Evolutionary conservation across 73 alveolate genomes (phyloP), one percentile per base, ranked within the genome.

Genomic region (Tetrahymena thermophila): DNA sequence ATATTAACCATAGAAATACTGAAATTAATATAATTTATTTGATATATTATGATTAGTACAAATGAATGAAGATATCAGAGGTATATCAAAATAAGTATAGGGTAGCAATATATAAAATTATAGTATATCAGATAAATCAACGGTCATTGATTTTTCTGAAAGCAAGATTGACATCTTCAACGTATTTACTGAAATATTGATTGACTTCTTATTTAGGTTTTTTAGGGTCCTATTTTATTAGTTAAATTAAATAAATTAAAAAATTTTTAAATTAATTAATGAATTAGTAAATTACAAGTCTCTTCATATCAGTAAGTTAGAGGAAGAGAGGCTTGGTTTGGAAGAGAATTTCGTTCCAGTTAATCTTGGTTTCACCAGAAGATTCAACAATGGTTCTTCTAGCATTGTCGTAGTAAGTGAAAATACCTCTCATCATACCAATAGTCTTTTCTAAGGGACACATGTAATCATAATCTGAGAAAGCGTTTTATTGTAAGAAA

Each of bases 401-500:
- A 85, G 99, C 98, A 96, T 96, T 95, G 35, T 98, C 99, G 96
- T 85, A 98, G 98, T 96, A 98, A 94, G 97, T 85, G 83, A 96
- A 97, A 57, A 98, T 98, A 85, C 98, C 95, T 95, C 97, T 98
- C 99, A 98, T 98, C 99, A 98, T 98, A 43, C 99, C 99, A 85
- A 97, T 93, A 40, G 99, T 98, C 98, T 98, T 98, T 95, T 95
- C 93, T 35, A 99, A 97, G 57, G 99, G 99, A 96, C 99, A 99
- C 97, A 96, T 97, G 98, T 97, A 99, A 96, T 99, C 99, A 58
- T 98, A 98, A 94, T 96, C 96, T 23, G 99, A 97, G 99, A 98
- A 99, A 94, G 99, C 99, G 94, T 99, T 99, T 96, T 99, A 98
- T 97, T 99, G 99, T 95, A 99, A 94, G 99, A 99, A 99, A 94